Evolutionary conservation across 176 grass and related monocot species (phyloP), one percentile per base, ranked within the genome.

Genomic region (Avena sativa): DNA sequence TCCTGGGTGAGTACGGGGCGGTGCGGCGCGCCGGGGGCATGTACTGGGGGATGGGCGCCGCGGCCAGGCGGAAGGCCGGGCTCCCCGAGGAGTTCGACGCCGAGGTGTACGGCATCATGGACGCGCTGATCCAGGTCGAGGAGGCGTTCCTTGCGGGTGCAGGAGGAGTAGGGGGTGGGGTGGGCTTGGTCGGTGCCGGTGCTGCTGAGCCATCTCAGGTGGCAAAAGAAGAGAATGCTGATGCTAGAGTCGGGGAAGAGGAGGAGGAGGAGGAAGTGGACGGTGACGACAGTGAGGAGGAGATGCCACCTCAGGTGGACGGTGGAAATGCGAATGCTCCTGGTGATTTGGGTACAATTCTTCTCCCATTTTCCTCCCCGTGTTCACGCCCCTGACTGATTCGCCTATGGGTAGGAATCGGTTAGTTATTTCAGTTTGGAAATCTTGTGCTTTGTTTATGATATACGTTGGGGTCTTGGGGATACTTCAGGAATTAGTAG

Each of bases 81-180:
- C 91, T 98, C 15, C 97, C 87, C 2, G 71, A 25, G 5, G 66
- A 76, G 30, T 93, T 96, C 77, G 90, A 93, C 71, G 75, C 65
- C 30, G 90, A 98, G 81, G 82, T 96, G 14, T 98, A 92, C 57
- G 59, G 71, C 50, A 86, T 86, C 19, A 96, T 98, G 87, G 92
- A 94, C 80, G 92, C 97, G 50, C 85, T 91, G 49, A 85, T 96
- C 66, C 90, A 87, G 72, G 90, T 93, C 11, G 88, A 93, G 58
- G 97, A 93, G 76, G 89, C 89, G 43, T 74, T 88, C 49, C 81
- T 91, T 44, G 85, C 85, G 0, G 89, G 57, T n/a, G 59, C 32
- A 50, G 67, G 23, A 21, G 71, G 26, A 32, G 84, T 19, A 30
- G 88, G 3, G 6, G 80, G 5, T 30, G 80, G 83, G 74, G 80